Conservation (phyloP, 2,329 filamentous ascomycete species). For the Scedosporium minutisporum region DNA sequence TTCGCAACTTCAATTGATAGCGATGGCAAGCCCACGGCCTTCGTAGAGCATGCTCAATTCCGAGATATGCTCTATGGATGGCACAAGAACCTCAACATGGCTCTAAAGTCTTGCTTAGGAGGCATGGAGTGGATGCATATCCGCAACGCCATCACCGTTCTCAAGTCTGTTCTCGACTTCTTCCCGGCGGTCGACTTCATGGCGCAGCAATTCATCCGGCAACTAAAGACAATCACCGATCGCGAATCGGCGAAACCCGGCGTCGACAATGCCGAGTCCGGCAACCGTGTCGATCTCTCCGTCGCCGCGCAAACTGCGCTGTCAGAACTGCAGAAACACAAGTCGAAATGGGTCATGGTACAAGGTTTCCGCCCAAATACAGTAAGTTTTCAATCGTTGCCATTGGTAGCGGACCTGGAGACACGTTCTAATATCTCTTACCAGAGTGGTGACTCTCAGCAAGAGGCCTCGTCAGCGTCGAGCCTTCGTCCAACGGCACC, state of each 20-base stretch:
- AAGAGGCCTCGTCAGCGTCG: slow-evolving; percentile 20
- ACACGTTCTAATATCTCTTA: slow-evolving; percentile 10
- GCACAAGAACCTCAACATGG: slow-evolving; percentile 73
- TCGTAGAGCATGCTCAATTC: slow-evolving; percentile 79
- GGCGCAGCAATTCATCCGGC: slow-evolving; percentile 55
- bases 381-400: slow-evolving; percentile 30
- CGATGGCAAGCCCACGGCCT: slow-evolving; percentile 58
- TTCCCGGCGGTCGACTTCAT: slow-evolving; percentile 91
- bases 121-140: slow-evolving; percentile 95
- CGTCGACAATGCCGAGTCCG: slow-evolving; percentile 38
- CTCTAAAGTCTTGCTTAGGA: slow-evolving; percentile 72
- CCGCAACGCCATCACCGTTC: slow-evolving; percentile 82
- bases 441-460: slow-evolving; percentile 16
- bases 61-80: slow-evolving; percentile 78
- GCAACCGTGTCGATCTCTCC: slow-evolving; percentile 62
- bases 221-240: slow-evolving; percentile 56
- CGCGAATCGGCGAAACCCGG: slow-evolving; percentile 46
- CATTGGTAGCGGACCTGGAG: slow-evolving; percentile 9
- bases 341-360: slow-evolving; percentile 62
- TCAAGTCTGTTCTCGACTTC: slow-evolving; percentile 69
- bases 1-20: slow-evolving; percentile 64
- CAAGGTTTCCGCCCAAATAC: slow-evolving; percentile 61
- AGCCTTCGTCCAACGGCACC: slow-evolving; percentile 48
- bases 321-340: slow-evolving; percentile 58
- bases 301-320: slow-evolving; percentile 63